Conservation (phyloP, 176 grass and related monocot species). For the Sorghum bicolor region Sorghum_bicolor_NCBIv3 NC_012877.2:6072001-6072500, state of each 20-base stretch:
- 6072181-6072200: not conserved
- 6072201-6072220: too few relatives aligned
- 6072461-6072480: constrained; percentile 97
- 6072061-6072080: not conserved
- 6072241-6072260: too few relatives aligned
- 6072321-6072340: not conserved
- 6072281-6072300: not conserved
- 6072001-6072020: not conserved
- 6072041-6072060: not conserved
- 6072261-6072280: not conserved
- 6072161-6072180: not conserved
- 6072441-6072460: not conserved
- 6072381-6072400: not conserved
- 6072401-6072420: constrained; percentile 4
- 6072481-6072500: constrained; percentile 97
- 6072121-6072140: not conserved
- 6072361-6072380: not conserved
- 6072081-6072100: not conserved
- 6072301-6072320: not conserved
- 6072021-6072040: not conserved
- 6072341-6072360: not conserved
- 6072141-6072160: not conserved
- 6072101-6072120: not conserved
- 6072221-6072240: too few relatives aligned
- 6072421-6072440: constrained; percentile 1